phyloP scores from a whole-genome alignment of 768 basidiomycete genomes.

The Phylloporus scabripes region DNA sequence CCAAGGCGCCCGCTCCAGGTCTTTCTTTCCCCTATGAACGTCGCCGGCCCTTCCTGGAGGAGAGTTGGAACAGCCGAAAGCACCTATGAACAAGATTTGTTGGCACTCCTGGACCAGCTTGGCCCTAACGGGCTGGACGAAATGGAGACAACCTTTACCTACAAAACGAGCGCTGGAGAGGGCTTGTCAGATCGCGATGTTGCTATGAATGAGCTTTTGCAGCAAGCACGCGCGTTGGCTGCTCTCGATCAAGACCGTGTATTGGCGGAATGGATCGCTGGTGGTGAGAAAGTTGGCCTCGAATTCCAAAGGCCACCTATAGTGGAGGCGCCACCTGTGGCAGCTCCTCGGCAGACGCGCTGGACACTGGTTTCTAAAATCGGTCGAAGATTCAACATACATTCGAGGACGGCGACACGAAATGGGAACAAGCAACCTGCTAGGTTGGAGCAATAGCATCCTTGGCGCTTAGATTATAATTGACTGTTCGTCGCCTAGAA shows the following conservation, averaged over 20 bases:
- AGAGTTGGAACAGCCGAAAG: constrained; percentile 10
- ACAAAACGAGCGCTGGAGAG: constrained; percentile 2
- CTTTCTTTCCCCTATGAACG: constrained; percentile 20
- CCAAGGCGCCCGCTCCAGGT: neutral
- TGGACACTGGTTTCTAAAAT: neutral
- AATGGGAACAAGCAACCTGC: neutral
- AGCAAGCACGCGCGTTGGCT: constrained; percentile 19
- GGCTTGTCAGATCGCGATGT: constrained; percentile 20
- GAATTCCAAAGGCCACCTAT: neutral
- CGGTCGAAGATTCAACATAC: neutral
- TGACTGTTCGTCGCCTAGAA: constrained; percentile 1
- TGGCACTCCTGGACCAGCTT: constrained; percentile 17
- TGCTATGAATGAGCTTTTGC: constrained; percentile 22
- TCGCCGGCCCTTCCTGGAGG: constrained; percentile 24
- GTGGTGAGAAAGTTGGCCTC: neutral
- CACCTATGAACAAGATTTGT: constrained; percentile 24
- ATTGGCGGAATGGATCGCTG: constrained; percentile 18
- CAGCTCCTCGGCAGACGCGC: constrained; percentile 2
- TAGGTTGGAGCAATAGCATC: constrained; percentile 7
- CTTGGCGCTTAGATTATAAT: neutral
- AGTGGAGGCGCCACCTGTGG: neutral
- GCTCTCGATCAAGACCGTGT: constrained; percentile 16
- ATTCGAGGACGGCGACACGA: constrained; percentile 1
- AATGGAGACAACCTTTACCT: constrained; percentile 8
- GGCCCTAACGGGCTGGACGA: constrained; percentile 17